phyloP scores from a whole-genome alignment of 305 asterid genomes.

The Fraxinus sp. region DNA sequence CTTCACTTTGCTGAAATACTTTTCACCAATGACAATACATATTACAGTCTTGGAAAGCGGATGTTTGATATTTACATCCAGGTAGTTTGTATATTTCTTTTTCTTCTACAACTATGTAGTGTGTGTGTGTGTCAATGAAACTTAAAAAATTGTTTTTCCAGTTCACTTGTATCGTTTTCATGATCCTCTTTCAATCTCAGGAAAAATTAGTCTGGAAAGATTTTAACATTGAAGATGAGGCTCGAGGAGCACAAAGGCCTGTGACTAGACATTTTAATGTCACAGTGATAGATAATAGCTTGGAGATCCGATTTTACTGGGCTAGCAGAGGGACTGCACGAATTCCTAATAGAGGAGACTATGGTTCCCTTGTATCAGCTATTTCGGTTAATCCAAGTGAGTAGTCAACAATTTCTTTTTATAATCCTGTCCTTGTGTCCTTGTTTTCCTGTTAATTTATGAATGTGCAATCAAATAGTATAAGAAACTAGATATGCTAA shows the following conservation, averaged over 20 bases:
- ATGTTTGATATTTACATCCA: conserved; percentile 77
- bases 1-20: conserved; percentile 78
- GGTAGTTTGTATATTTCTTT: conserved; percentile 39
- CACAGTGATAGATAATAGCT: conserved; percentile 46
- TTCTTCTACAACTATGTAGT: not conserved
- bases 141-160: not conserved
- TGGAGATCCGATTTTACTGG: conserved; percentile 59
- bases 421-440: not conserved
- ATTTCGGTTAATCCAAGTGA: conserved; percentile 85
- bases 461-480: not conserved
- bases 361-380: conserved; percentile 90
- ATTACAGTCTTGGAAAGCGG: conserved; percentile 70
- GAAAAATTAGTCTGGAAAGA: conserved; percentile 57
- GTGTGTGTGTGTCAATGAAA: not conserved
- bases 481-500: not conserved
- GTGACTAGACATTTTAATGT: conserved; percentile 47
- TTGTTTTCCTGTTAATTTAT: not conserved
- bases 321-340: conserved; percentile 82
- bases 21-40: conserved; percentile 66
- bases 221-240: conserved; percentile 73
- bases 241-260: conserved; percentile 65
- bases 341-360: conserved; percentile 76
- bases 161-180: conserved; percentile 19
- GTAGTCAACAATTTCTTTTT: conserved; percentile 22
- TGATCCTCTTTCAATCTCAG: conserved; percentile 45